Percentiles rank a stretch among this genome's conserved stretches.
Evolutionary conservation across 1,284 basidiomycete genomes (phyloP).

Genomic region (Marasmius tenuissimus): DNA sequence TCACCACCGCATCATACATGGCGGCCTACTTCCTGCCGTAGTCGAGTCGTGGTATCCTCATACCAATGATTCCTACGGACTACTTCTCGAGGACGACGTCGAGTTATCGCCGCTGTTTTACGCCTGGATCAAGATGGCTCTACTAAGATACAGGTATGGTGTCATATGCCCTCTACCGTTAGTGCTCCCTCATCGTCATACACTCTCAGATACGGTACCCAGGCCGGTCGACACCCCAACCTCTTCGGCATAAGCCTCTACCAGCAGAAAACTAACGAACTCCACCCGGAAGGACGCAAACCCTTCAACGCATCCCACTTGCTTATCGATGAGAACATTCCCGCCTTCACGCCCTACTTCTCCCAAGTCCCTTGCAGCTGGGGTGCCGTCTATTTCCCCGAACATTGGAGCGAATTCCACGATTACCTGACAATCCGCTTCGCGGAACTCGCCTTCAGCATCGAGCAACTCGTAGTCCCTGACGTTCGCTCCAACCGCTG

Average conservation of each 20-base stretch:
- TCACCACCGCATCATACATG: constrained; percentile 72
- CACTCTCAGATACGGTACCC: constrained; percentile 53
- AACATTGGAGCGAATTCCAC: constrained; percentile 84
- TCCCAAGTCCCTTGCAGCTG: constrained; percentile 86
- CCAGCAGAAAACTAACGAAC: constrained; percentile 78
- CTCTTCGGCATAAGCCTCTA: constrained; percentile 82
- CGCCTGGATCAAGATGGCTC: constrained; percentile 76
- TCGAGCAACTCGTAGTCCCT: constrained; percentile 58
- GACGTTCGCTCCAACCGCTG: constrained; percentile 77
- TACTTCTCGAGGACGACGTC: constrained; percentile 82
- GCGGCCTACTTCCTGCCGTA: constrained; percentile 75
- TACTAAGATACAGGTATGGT: constrained; percentile 69
- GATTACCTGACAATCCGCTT: constrained; percentile 70
- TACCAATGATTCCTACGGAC: constrained; percentile 69
- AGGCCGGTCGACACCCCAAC: constrained; percentile 33
- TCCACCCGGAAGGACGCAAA: constrained; percentile 65
- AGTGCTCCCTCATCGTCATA: not conserved
- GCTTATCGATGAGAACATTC: constrained; percentile 45
- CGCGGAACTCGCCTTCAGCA: constrained; percentile 42
- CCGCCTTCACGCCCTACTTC: constrained; percentile 68
- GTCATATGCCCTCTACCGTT: constrained; percentile 12
- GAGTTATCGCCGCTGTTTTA: constrained; percentile 83
- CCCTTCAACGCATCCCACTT: constrained; percentile 64
- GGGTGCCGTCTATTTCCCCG: constrained; percentile 88
- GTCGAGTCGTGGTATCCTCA: constrained; percentile 86